A percentile compares a stretch with the other conserved stretches of the same genome.
phyloP scores from a whole-genome alignment of 192 early-diverging fungal species.

The Gonapodya sp. region DNA sequence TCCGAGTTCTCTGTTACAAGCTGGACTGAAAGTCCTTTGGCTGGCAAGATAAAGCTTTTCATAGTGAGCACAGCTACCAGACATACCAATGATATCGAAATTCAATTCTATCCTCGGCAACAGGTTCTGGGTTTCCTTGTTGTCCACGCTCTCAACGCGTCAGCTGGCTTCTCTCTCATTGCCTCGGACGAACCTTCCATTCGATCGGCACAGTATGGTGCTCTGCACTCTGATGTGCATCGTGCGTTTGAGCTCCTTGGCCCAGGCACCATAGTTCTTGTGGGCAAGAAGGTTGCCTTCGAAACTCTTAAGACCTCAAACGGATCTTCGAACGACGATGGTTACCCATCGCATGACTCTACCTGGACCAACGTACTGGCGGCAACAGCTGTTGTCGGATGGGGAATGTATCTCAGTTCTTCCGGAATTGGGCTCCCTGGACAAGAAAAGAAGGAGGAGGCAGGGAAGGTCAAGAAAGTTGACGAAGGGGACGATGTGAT shows the following conservation, averaged over 20 bases:
- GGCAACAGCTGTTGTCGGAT: neutral
- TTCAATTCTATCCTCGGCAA: neutral
- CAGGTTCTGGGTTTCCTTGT: slow-evolving; percentile 24
- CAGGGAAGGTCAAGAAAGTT: neutral
- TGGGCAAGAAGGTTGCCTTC: neutral
- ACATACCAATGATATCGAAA: neutral
- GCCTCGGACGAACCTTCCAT: neutral
- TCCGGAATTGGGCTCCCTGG: neutral
- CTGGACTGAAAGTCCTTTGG: neutral
- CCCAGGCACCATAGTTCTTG: neutral
- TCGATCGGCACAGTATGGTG: neutral
- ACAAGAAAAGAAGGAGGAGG: neutral
- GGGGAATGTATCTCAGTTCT: neutral
- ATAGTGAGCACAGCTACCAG: neutral
- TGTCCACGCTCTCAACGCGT: slow-evolving; percentile 27
- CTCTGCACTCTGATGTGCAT: neutral
- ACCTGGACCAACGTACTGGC: neutral
- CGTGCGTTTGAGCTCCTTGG: neutral
- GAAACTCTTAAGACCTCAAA: neutral
- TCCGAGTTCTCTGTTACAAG: neutral
- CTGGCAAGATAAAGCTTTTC: slow-evolving; percentile 7
- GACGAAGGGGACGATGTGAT: neutral
- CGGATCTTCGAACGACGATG: neutral
- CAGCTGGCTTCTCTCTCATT: slow-evolving; percentile 14
- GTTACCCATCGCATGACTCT: neutral